A percentile compares a stretch with the other conserved stretches of the same genome.
Conservation (phyloP, 805 yeast genomes). For the Candida sonorensis region DNA sequence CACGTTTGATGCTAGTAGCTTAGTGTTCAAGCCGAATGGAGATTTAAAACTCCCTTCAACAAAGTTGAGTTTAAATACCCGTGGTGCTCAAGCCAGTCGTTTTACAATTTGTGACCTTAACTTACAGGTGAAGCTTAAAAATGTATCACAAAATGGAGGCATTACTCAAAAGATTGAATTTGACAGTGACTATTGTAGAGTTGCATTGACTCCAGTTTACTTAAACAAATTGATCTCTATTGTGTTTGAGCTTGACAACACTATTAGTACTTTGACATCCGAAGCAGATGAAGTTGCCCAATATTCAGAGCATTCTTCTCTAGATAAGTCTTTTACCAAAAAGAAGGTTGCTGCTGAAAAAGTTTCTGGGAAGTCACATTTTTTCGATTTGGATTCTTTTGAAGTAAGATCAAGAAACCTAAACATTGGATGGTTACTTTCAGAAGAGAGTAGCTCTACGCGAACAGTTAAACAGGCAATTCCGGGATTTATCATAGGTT, state of each 20-base stretch:
- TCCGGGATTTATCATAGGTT: conserved; percentile 78
- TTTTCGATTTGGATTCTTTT: conserved; percentile 41
- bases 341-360: too few relatives aligned
- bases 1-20: conserved; percentile 11
- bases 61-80: conserved; percentile 26
- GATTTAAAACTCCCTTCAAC: conserved; percentile 35
- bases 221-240: conserved; percentile 18
- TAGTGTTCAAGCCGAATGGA: conserved; percentile 28
- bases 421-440: conserved; percentile 76
- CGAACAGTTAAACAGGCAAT: too few relatives aligned
- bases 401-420: conserved; percentile 57
- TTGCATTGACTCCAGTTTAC: conserved; percentile 47
- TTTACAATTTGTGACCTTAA: conserved; percentile 40
- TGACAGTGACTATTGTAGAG: conserved; percentile 50
- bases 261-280: conserved; percentile 2
- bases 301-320: too few relatives aligned
- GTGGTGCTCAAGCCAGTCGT: conserved; percentile 32
- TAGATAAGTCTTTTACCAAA: too few relatives aligned
- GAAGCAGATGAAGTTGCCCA: conserved; percentile 2
- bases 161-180: conserved; percentile 43
- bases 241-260: conserved; percentile 6
- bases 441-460: conserved; percentile 28
- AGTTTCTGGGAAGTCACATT: conserved; percentile 14
- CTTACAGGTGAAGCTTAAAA: conserved; percentile 35
- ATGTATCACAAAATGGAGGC: conserved; percentile 25